A percentile compares a stretch with the other conserved stretches of the same genome.
Evolutionary conservation across 805 yeast genomes (phyloP).

Genomic region (Ogataea trehaloabstinens): DNA sequence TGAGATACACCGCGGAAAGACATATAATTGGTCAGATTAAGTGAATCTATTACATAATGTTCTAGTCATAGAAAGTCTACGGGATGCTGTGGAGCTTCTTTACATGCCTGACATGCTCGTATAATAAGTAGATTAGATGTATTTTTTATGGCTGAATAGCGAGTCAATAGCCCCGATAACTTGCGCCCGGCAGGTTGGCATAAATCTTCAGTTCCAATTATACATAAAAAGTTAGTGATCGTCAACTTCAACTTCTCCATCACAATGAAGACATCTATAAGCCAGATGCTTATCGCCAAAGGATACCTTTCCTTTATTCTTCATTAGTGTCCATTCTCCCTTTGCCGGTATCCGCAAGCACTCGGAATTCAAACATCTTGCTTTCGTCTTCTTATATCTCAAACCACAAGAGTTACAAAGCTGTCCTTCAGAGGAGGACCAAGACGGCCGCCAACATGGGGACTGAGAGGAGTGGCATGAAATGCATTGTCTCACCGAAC

Average conservation of each 20-base stretch:
- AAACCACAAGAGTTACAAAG: slow-evolving; percentile 95
- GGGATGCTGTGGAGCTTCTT: too few species aligned
- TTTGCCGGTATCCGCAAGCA: slow-evolving; percentile 94
- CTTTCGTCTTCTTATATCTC: slow-evolving; percentile 90
- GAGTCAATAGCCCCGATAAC: too few species aligned
- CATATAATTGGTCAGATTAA: too few species aligned
- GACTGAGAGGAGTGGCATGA: slow-evolving; percentile 89
- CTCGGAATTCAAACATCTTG: slow-evolving; percentile 71
- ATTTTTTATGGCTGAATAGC: too few species aligned
- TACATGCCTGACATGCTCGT: too few species aligned
- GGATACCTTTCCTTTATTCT: slow-evolving; percentile 55
- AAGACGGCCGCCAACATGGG: slow-evolving; percentile 98
- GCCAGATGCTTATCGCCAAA: slow-evolving; percentile 23
- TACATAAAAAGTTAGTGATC: slow-evolving; percentile 18
- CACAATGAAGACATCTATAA: slow-evolving; percentile 59
- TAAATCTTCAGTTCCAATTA: too few species aligned
- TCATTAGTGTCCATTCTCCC: slow-evolving; percentile 92
- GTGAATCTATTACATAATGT: too few species aligned
- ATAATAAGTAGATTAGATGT: too few species aligned
- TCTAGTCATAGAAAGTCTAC: too few species aligned
- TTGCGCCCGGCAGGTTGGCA: neutral
- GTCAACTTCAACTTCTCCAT: slow-evolving; percentile 50
- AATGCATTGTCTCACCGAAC: slow-evolving; percentile 60
- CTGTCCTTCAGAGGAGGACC: slow-evolving; percentile 92
- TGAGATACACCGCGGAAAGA: too few species aligned